These are phyloP conservation scores for Bipolaris oryzae DNA, from an alignment of 2,329 filamentous ascomycete genomes.

Conservation along the genomic window DNA sequence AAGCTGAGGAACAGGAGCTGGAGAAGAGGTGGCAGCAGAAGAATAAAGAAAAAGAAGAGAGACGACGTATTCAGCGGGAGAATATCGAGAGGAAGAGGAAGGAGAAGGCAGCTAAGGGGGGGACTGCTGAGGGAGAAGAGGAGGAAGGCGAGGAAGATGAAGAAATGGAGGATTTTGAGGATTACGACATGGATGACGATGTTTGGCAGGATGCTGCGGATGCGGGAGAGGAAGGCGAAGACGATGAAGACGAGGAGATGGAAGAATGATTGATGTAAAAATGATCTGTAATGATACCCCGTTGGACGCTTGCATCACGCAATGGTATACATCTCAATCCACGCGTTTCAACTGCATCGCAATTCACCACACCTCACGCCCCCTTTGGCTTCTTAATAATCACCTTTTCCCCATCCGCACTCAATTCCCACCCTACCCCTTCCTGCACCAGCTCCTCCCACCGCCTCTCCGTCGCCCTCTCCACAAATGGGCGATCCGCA, in stretches of 20 bases:
- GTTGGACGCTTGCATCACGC: constrained; percentile 17
- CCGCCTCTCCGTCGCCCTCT: constrained; percentile 68
- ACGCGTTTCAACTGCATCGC: not conserved
- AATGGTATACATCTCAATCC: not conserved
- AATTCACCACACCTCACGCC: constrained; percentile 36
- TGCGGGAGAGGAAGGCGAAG: constrained; percentile 54
- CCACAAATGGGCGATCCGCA: constrained; percentile 71
- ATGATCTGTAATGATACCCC: constrained; percentile 42
- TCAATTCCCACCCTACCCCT: constrained; percentile 82
- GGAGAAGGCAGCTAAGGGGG: constrained; percentile 51
- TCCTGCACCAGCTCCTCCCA: constrained; percentile 76
- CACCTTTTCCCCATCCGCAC: constrained; percentile 68
- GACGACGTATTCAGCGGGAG: constrained; percentile 81
- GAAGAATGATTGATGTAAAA: constrained; percentile 49
- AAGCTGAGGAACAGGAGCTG: constrained; percentile 75
- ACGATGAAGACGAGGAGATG: constrained; percentile 56
- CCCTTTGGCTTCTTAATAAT: constrained; percentile 71
- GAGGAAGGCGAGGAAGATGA: constrained; percentile 59
- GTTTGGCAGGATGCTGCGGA: constrained; percentile 60
- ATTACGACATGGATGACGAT: constrained; percentile 58
- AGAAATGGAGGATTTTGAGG: constrained; percentile 51
- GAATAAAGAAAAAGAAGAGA: constrained; percentile 78
- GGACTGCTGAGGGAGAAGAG: constrained; percentile 52
- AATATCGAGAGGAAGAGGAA: constrained; percentile 88
- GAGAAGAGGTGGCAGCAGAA: constrained; percentile 83